Evolutionary conservation across 2,329 filamentous ascomycete genomes (phyloP).

Genomic region (Epichloe hybrida): DNA sequence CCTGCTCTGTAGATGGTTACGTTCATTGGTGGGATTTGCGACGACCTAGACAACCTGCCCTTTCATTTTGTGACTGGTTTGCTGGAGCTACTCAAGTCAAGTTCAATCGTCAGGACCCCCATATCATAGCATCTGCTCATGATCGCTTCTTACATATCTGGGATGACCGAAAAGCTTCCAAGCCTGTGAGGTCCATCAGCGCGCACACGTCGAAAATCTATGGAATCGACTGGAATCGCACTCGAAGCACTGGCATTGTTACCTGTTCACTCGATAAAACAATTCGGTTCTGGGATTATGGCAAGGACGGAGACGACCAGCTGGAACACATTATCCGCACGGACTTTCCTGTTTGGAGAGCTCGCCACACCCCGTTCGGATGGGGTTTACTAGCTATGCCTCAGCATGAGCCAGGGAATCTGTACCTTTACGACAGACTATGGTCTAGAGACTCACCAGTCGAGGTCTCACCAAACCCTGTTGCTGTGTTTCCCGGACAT

Average conservation of each 20-base stretch:
- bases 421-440: slow-evolving; percentile 70
- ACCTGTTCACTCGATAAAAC: slow-evolving; percentile 87
- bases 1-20: slow-evolving; percentile 85
- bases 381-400: slow-evolving; percentile 81
- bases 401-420: slow-evolving; percentile 70
- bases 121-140: slow-evolving; percentile 81
- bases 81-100: slow-evolving; percentile 91
- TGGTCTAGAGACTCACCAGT: slow-evolving; percentile 29
- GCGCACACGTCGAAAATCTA: slow-evolving; percentile 92
- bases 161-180: slow-evolving; percentile 70
- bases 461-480: slow-evolving; percentile 33
- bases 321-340: slow-evolving; percentile 70
- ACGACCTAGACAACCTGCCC: slow-evolving; percentile 54
- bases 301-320: slow-evolving; percentile 43
- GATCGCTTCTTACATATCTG: slow-evolving; percentile 79
- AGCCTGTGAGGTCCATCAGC: slow-evolving; percentile 69
- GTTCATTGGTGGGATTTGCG: slow-evolving; percentile 88
- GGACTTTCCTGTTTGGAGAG: slow-evolving; percentile 79
- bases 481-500: slow-evolving; percentile 47
- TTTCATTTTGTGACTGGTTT: slow-evolving; percentile 85
- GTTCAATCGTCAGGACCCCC: slow-evolving; percentile 77
- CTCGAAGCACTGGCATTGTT: slow-evolving; percentile 54
- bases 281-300: slow-evolving; percentile 87
- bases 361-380: slow-evolving; percentile 82
- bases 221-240: slow-evolving; percentile 86